A percentile compares a stretch with the other conserved stretches of the same genome.
Evolutionary conservation across 83 land plant species (phyloP).

Genomic region (Diphasiastrum complanatum): DNA sequence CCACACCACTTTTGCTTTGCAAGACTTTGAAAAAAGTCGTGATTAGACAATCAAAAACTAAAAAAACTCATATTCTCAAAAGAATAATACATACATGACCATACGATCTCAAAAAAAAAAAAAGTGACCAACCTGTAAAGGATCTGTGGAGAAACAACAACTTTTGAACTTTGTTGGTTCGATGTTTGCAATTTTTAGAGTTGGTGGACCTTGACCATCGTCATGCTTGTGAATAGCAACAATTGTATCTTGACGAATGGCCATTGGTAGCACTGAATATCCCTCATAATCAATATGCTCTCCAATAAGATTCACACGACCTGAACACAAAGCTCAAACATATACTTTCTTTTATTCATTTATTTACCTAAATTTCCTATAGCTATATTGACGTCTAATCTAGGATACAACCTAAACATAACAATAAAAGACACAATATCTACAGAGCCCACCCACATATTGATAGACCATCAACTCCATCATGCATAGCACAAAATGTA

Average conservation of each 20-base stretch:
- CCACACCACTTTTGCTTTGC: too few relatives aligned
- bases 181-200: conserved; percentile 67
- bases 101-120: not conserved
- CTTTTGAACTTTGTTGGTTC: conserved; percentile 49
- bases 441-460: too few relatives aligned
- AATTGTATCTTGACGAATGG: conserved; percentile 91
- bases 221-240: conserved; percentile 65
- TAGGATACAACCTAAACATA: too few relatives aligned
- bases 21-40: too few relatives aligned
- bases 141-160: conserved; percentile 74
- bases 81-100: not conserved
- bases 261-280: conserved; percentile 97
- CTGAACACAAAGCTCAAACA: conserved; percentile 28
- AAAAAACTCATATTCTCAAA: not conserved
- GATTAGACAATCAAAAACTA: not conserved
- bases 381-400: too few relatives aligned
- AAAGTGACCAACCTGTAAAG: conserved; percentile 52
- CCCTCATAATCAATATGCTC: conserved; percentile 99
- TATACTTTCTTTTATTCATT: too few relatives aligned
- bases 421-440: too few relatives aligned
- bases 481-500: too few relatives aligned
- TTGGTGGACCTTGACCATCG: conserved; percentile 30
- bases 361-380: too few relatives aligned
- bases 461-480: too few relatives aligned
- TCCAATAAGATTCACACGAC: conserved; percentile 93